Percentiles rank a stretch among this genome's conserved stretches.
These are phyloP conservation scores for Botrytis fragariae DNA, from an alignment of 2,329 filamentous ascomycete genomes.

Conservation along the genomic window DNA sequence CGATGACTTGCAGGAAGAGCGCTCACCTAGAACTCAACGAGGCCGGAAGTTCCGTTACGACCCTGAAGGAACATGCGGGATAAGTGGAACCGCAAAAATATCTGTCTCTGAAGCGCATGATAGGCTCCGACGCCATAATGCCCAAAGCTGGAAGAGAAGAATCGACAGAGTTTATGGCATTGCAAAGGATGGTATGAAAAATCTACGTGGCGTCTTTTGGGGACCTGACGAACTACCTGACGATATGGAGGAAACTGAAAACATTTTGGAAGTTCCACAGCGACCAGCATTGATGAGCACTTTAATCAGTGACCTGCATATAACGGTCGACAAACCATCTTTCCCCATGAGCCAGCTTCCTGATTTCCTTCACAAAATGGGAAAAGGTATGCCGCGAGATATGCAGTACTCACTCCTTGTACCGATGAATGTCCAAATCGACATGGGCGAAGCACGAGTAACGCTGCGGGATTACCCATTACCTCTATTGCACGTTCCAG, in stretches of 20 bases:
- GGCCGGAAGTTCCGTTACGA: slow-evolving; percentile 67
- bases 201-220: slow-evolving; percentile 77
- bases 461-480: slow-evolving; percentile 90
- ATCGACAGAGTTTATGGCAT: slow-evolving; percentile 74
- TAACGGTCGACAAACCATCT: slow-evolving; percentile 86
- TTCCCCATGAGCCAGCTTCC: slow-evolving; percentile 82
- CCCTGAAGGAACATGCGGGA: slow-evolving; percentile 68
- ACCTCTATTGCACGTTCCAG: slow-evolving; percentile 85
- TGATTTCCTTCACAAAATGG: slow-evolving; percentile 79
- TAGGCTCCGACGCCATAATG: slow-evolving; percentile 75
- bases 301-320: slow-evolving; percentile 77
- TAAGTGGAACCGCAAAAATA: slow-evolving; percentile 71
- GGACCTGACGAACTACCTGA: slow-evolving; percentile 78
- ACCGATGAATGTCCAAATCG: slow-evolving; percentile 84
- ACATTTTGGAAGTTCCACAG: slow-evolving; percentile 79
- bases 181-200: slow-evolving; percentile 71
- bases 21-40: slow-evolving; percentile 30
- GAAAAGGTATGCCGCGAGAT: slow-evolving; percentile 93
- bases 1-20: slow-evolving; percentile 30
- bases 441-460: slow-evolving; percentile 86
- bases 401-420: slow-evolving; percentile 88
- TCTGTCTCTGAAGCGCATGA: slow-evolving; percentile 73
- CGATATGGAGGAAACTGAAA: slow-evolving; percentile 78
- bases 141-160: slow-evolving; percentile 86
- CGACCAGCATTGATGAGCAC: slow-evolving; percentile 80